These are phyloP conservation scores for Brassica juncea DNA, from an alignment of 345 rosid species.

Conservation along the genomic window DNA sequence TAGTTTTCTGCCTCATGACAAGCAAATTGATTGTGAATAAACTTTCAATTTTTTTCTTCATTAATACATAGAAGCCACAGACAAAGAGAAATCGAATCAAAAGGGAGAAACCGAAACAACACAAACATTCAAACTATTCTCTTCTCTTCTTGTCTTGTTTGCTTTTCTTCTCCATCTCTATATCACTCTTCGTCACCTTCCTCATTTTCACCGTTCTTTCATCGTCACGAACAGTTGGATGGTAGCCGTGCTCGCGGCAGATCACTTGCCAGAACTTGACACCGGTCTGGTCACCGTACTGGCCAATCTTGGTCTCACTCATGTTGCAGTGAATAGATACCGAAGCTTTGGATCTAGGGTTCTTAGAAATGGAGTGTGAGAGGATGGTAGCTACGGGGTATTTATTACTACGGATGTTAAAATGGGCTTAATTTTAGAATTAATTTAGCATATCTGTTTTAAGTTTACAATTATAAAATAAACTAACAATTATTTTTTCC, in stretches of 20 bases:
- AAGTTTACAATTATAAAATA: too few species aligned
- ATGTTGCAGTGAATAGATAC: background rate
- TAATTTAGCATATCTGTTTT: too few species aligned
- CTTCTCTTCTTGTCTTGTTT: background rate
- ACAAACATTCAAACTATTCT: background rate
- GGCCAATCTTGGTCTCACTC: background rate
- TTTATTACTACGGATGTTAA: too few species aligned
- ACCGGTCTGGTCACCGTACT: background rate
- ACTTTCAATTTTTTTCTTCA: too few species aligned
- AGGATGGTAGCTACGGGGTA: background rate
- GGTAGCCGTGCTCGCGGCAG: background rate
- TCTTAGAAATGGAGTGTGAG: background rate
- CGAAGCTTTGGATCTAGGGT: background rate
- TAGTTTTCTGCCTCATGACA: too few species aligned
- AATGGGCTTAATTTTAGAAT: too few species aligned
- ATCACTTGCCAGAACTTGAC: background rate
- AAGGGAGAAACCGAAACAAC: background rate
- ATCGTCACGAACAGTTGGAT: background rate
- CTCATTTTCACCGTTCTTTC: background rate
- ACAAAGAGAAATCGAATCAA: too few species aligned
- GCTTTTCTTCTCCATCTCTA: background rate
- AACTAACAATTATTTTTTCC: too few species aligned
- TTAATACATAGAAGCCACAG: too few species aligned
- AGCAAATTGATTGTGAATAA: too few species aligned
- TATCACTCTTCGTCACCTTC: background rate